Conservation (phyloP, 805 yeast genomes). For the Candida ulmi region DNA sequence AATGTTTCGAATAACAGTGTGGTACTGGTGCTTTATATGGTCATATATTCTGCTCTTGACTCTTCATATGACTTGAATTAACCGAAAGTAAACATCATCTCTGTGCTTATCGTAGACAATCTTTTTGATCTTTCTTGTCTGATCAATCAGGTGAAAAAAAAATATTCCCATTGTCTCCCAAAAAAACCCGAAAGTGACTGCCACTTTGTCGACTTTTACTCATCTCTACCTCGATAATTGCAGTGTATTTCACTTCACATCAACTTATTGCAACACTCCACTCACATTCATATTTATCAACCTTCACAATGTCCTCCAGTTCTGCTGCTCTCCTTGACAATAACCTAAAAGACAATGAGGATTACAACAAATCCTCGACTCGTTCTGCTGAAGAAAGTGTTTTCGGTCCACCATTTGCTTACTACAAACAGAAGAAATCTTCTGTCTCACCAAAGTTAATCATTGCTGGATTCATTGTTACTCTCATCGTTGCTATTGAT, state of each 20-base stretch:
- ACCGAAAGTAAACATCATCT: too few species aligned
- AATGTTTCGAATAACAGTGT: too few species aligned
- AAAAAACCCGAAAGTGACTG: background rate
- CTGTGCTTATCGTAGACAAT: too few species aligned
- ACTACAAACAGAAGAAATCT: slow-evolving; percentile 14
- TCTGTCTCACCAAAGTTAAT: slow-evolving; percentile 19
- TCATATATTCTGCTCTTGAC: too few species aligned
- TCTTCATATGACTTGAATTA: too few species aligned
- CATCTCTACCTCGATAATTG: too few species aligned
- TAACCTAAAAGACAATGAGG: background rate
- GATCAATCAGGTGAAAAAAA: background rate
- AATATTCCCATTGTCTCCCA: background rate
- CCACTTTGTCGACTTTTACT: too few species aligned
- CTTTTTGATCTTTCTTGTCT: background rate
- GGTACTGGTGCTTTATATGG: too few species aligned
- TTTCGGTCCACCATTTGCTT: slow-evolving; percentile 23
- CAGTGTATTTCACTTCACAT: too few species aligned
- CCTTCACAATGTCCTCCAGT: too few species aligned
- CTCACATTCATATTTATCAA: too few species aligned
- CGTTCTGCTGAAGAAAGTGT: slow-evolving; percentile 9
- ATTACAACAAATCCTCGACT: background rate
- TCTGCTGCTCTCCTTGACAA: background rate
- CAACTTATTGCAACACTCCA: too few species aligned
- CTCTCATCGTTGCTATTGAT: slow-evolving; percentile 22
- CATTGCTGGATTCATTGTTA: slow-evolving; percentile 21